Evolutionary conservation across 2,329 filamentous ascomycete species (phyloP), one percentile per base, ranked within the genome.

Genomic region (Talaromyces sp.): DNA sequence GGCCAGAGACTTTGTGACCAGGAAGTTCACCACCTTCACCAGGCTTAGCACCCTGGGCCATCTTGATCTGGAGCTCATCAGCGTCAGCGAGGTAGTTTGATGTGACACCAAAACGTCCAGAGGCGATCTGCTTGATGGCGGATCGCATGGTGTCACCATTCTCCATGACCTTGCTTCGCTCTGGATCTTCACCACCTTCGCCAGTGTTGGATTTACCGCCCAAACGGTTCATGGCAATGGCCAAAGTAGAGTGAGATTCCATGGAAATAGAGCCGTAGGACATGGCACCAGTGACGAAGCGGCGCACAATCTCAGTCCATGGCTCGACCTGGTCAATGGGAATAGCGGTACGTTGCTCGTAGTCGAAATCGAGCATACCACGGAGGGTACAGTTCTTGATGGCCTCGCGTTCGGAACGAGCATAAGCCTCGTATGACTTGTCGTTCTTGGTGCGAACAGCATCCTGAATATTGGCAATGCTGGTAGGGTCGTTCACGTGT

Each of bases 221-320:
- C 44, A 98, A 85, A 69, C 93, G 86, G 81, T 98, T 98, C 93
- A 98, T 96, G 67, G 93, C 93, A 62, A 98, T 89, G 68, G 93
- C 93, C 56, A 98, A 82, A 12, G 93, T 97, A 18, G 93, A 96
- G 81, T 98, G 93, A 60, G 93, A 93, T 77, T 98, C 93, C 92
- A 97, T 96, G 5, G 93, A 97, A 71, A 98, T 98, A 44, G 93
- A 97, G 55, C 93, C 93, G 74, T 98, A 98, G 2, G 93, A 98
- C 93, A 98, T 98, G 69, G 93, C 93, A 75, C 93, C 93, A 42
- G 93, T 97, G 71, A 93, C 95, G 81, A 97, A 97, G 66, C 93
- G 90, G 67, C 93, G 90, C 52, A 97, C 93, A 70, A 98, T 97
- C 72, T 97, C 93, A 2, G 93, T 97, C 93, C 93, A 98, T 21